Evolutionary conservation across 306 rosid genomes (phyloP).

Genomic region (Cicer pinnatifidum): DNA sequence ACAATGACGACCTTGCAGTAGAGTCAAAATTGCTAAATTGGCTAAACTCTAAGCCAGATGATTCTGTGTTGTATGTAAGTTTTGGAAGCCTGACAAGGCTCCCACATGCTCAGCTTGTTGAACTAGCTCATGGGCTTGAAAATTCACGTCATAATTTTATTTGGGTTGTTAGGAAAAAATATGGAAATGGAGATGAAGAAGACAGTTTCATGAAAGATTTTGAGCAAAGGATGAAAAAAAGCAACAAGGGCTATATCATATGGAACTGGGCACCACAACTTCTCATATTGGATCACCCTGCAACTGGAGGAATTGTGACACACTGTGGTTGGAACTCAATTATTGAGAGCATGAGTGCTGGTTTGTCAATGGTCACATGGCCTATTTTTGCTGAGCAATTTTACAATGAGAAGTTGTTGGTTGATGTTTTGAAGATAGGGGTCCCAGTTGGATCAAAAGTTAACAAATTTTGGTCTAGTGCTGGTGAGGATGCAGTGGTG

Average conservation of each 20-base stretch:
- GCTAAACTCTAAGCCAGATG: slow-evolving; percentile 40
- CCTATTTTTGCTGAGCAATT: slow-evolving; percentile 44
- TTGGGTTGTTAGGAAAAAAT: slow-evolving; percentile 29
- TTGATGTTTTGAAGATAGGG: no score
- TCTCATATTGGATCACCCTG: slow-evolving; percentile 41
- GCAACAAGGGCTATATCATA: slow-evolving; percentile 39
- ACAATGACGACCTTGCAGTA: background rate
- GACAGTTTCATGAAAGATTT: slow-evolving; percentile 20
- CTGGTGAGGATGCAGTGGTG: background rate
- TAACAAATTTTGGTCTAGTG: no score
- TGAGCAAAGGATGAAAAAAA: slow-evolving; percentile 31
- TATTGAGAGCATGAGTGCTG: slow-evolving; percentile 35
- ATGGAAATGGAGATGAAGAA: background rate
- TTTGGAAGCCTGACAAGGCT: slow-evolving; percentile 43
- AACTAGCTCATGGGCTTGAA: slow-evolving; percentile 44
- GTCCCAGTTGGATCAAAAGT: no score
- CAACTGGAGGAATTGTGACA: slow-evolving; percentile 41
- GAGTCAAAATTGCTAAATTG: slow-evolving; percentile 38
- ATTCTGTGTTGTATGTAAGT: slow-evolving; percentile 39
- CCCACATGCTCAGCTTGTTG: slow-evolving; percentile 30
- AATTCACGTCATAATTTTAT: slow-evolving; percentile 35
- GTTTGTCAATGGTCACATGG: slow-evolving; percentile 48
- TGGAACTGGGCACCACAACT: slow-evolving; percentile 48
- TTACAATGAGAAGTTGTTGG: slow-evolving; percentile 39
- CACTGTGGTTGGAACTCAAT: slow-evolving; percentile 48